A percentile compares a stretch with the other conserved stretches of the same genome.
phyloP scores from a whole-genome alignment of 805 yeast species.

The Lachancea sp. region DNA sequence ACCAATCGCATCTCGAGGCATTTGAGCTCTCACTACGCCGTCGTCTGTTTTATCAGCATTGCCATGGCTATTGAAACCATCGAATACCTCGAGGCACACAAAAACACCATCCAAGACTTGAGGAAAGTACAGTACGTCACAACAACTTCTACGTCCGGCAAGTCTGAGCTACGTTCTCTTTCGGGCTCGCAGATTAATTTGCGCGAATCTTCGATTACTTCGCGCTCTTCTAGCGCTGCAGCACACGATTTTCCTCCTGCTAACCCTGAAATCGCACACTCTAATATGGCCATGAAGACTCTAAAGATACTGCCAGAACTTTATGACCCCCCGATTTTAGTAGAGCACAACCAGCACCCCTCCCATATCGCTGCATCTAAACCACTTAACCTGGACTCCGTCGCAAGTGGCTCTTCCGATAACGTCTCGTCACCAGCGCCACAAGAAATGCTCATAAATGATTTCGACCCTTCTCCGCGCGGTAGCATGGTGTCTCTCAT shows the following conservation, averaged over 20 bases:
- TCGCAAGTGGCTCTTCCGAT: background rate
- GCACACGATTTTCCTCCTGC: slow-evolving; percentile 13
- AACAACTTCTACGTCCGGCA: slow-evolving; percentile 1
- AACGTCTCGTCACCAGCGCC: slow-evolving; percentile 13
- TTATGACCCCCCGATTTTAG: slow-evolving; percentile 17
- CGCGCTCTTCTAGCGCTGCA: slow-evolving; percentile 12
- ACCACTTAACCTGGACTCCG: slow-evolving; percentile 9
- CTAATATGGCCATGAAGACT: slow-evolving; percentile 4
- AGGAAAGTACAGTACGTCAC: slow-evolving; percentile 1
- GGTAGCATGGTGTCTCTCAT: slow-evolving; percentile 1
- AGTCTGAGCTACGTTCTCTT: slow-evolving; percentile 1
- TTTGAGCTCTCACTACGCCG: slow-evolving; percentile 8
- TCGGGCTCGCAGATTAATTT: slow-evolving; percentile 8
- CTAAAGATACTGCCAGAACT: slow-evolving; percentile 2
- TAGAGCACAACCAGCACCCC: slow-evolving; percentile 14
- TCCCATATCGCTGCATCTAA: slow-evolving; percentile 15
- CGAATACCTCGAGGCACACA: slow-evolving; percentile 1
- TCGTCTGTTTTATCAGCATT: slow-evolving; percentile 9
- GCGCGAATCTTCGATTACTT: slow-evolving; percentile 5
- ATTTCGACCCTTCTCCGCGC: slow-evolving; percentile 3
- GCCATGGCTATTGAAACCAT: slow-evolving; percentile 11
- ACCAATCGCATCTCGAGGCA: slow-evolving; percentile 11
- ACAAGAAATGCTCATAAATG: slow-evolving; percentile 20
- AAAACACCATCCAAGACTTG: background rate
- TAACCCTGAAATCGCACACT: slow-evolving; percentile 10